Percentiles rank a stretch among this genome's conserved stretches.
Conservation (phyloP, 2,329 filamentous ascomycete genomes). For the Aspergillus sp. region DNA sequence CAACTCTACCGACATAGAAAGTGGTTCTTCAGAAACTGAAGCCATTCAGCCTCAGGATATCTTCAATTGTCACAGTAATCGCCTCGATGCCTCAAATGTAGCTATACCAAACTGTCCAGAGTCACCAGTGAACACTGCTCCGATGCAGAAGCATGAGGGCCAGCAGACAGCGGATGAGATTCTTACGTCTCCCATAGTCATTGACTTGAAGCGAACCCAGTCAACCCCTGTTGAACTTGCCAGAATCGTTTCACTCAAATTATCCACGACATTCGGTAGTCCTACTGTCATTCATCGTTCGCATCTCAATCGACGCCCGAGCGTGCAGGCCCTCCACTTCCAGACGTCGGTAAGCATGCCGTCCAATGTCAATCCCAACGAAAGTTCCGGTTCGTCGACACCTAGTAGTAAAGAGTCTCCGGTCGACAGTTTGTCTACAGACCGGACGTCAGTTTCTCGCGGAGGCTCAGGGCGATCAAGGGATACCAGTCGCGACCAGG, state of each 20-base stretch:
- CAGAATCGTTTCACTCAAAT: conserved; percentile 35
- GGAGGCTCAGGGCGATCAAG: conserved; percentile 13
- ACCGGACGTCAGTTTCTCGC: conserved; percentile 32
- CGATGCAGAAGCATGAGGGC: neutral
- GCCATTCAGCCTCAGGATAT: neutral
- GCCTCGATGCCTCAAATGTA: neutral
- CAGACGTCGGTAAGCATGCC: conserved; percentile 8
- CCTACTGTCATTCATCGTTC: conserved; percentile 43
- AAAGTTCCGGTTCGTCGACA: conserved; percentile 36
- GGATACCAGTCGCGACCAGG: neutral
- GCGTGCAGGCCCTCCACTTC: conserved; percentile 25
- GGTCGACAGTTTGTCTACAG: conserved; percentile 31
- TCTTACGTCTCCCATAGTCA: neutral
- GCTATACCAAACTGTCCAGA: neutral
- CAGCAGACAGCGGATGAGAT: neutral
- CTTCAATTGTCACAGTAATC: neutral
- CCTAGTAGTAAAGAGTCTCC: conserved; percentile 32
- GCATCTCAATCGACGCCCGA: conserved; percentile 34
- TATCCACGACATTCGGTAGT: conserved; percentile 40
- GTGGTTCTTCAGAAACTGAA: neutral
- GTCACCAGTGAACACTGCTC: neutral
- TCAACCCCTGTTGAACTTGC: conserved; percentile 33
- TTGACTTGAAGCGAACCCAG: conserved; percentile 15
- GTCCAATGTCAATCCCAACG: conserved; percentile 27
- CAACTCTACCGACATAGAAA: neutral